Evolutionary conservation across 495 filamentous ascomycete genomes (phyloP).

Genomic region (Aspergillus steynii): DNA sequence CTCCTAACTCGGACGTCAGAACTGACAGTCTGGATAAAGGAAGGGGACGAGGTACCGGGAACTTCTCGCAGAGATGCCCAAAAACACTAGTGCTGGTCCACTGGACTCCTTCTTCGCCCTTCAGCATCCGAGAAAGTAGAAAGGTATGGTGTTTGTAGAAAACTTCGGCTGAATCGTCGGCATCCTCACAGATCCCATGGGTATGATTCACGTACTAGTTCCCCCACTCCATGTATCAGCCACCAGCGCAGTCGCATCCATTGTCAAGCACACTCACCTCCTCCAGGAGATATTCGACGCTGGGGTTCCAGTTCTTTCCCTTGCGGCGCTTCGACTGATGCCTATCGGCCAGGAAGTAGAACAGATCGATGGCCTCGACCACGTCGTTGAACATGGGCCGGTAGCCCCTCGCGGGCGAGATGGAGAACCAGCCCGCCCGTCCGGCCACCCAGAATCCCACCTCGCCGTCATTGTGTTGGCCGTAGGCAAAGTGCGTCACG

Average conservation of each 20-base stretch:
- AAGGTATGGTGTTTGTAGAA: slow-evolving; percentile 57
- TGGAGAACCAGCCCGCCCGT: slow-evolving; percentile 75
- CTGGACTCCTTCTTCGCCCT: slow-evolving; percentile 51
- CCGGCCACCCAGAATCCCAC: slow-evolving; percentile 75
- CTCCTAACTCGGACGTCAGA: slow-evolving; percentile 33
- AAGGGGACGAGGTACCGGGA: slow-evolving; percentile 33
- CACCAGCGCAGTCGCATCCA: neutral
- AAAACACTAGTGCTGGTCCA: slow-evolving; percentile 58
- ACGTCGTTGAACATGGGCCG: slow-evolving; percentile 62
- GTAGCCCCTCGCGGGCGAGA: slow-evolving; percentile 63
- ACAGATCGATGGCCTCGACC: slow-evolving; percentile 65
- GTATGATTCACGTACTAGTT: slow-evolving; percentile 46
- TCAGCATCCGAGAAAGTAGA: slow-evolving; percentile 59
- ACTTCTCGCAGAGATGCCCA: slow-evolving; percentile 51
- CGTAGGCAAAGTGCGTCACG: slow-evolving; percentile 68
- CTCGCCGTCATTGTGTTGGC: slow-evolving; percentile 59
- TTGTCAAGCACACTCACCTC: slow-evolving; percentile 34
- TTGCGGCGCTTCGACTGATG: slow-evolving; percentile 39
- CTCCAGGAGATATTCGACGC: slow-evolving; percentile 43
- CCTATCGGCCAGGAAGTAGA: slow-evolving; percentile 65
- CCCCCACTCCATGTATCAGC: slow-evolving; percentile 12
- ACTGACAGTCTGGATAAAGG: neutral
- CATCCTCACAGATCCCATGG: slow-evolving; percentile 45
- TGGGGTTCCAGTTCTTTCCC: slow-evolving; percentile 34
- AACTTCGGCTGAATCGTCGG: slow-evolving; percentile 48